Evolutionary conservation across 352 stramenopile genomes (phyloP).

Genomic region (Globisporangium acanthophoron): DNA sequence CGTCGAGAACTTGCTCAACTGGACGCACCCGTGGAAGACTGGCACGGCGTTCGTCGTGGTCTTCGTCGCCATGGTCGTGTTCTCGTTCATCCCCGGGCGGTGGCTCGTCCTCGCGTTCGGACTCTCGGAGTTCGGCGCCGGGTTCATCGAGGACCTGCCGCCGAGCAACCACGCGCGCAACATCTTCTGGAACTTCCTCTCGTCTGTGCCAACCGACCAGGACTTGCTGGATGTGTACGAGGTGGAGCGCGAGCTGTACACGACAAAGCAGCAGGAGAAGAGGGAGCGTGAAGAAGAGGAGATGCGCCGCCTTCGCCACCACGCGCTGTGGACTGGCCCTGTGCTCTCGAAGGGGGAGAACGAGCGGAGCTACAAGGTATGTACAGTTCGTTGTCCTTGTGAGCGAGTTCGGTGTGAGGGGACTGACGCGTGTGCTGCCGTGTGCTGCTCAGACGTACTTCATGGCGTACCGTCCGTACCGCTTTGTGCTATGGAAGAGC

Average conservation of each 20-base stretch:
- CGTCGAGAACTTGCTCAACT: conserved; percentile 83
- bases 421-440: conserved; percentile 6
- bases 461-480: conserved; percentile 58
- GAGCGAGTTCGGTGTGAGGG: no score
- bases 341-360: conserved; percentile 57
- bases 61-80: conserved; percentile 41
- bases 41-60: conserved; percentile 50
- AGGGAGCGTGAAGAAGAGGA: conserved; percentile 46
- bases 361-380: conserved; percentile 68
- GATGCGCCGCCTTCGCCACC: conserved; percentile 46
- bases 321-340: conserved; percentile 62
- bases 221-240: conserved; percentile 78
- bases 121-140: conserved; percentile 69
- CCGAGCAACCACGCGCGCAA: conserved; percentile 77
- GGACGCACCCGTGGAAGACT: conserved; percentile 86
- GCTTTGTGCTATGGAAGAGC: conserved; percentile 79
- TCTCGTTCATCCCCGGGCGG: conserved; percentile 58
- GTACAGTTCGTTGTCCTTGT: background rate
- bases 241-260: conserved; percentile 53
- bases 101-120: conserved; percentile 76
- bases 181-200: conserved; percentile 77
- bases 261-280: conserved; percentile 35
- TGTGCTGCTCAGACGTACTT: conserved; percentile 37
- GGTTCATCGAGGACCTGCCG: conserved; percentile 70
- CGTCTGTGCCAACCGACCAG: conserved; percentile 73